Percentiles rank a stretch among this genome's conserved stretches.
These are phyloP conservation scores for Amanita subjunquillea DNA, from an alignment of 768 basidiomycete genomes.

Conservation along the genomic window DNA sequence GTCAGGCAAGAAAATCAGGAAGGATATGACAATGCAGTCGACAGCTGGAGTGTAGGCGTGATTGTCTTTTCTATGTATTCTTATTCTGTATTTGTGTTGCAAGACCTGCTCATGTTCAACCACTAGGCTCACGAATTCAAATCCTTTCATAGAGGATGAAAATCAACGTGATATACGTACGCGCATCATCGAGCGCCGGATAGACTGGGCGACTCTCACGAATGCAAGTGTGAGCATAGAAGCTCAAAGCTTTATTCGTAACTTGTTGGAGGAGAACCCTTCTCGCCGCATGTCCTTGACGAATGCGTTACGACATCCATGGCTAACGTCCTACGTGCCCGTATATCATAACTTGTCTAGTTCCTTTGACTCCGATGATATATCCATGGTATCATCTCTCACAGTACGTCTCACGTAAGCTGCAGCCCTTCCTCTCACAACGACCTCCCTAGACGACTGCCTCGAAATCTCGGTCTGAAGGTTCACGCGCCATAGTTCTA, in stretches of 20 bases:
- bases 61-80: conserved; percentile 83
- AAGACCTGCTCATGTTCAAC: conserved; percentile 7
- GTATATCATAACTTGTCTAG: neutral
- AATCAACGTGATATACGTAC: conserved; percentile 45
- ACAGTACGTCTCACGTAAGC: neutral
- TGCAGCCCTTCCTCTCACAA: neutral
- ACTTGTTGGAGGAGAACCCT: conserved; percentile 60
- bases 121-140: conserved; percentile 61
- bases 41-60: conserved; percentile 95
- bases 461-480: conserved; percentile 7
- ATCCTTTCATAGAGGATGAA: conserved; percentile 78
- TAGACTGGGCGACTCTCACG: conserved; percentile 52
- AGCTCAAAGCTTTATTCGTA: conserved; percentile 55
- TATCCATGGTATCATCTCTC: conserved; percentile 11
- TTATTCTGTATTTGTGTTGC: neutral
- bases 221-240: conserved; percentile 26
- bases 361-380: conserved; percentile 9
- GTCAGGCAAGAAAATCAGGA: conserved; percentile 50
- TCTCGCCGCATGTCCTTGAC: conserved; percentile 57
- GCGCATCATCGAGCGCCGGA: conserved; percentile 44
- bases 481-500: conserved; percentile 25
- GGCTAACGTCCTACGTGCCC: conserved; percentile 38
- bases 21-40: conserved; percentile 85
- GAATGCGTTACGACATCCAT: conserved; percentile 62
- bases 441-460: neutral